phyloP scores from a whole-genome alignment of 768 basidiomycete species.

The Boletus tomentosulus region DNA sequence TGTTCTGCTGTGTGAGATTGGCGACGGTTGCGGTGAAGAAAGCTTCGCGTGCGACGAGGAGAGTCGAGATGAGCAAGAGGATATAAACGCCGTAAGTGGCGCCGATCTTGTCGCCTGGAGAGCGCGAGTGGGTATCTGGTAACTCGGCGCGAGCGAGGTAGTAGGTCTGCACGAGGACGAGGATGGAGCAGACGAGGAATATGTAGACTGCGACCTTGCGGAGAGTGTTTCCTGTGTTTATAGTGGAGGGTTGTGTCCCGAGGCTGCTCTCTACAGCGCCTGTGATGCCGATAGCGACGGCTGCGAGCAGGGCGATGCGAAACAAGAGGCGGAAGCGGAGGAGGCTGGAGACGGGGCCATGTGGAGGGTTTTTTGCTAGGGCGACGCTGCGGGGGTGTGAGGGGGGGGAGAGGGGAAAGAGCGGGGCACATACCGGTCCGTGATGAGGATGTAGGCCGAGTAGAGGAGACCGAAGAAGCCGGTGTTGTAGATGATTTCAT shows the following conservation, averaged over 20 bases:
- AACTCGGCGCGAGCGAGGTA: constrained; percentile 20
- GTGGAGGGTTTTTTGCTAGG: constrained; percentile 14
- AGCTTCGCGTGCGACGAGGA: constrained; percentile 28
- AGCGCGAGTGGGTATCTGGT: too few species aligned
- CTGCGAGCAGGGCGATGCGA: constrained; percentile 23
- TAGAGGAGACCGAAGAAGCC: constrained; percentile 32
- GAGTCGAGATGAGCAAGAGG: constrained; percentile 20
- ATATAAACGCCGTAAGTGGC: constrained; percentile 17
- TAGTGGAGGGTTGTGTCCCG: not conserved
- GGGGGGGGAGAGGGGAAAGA: not conserved
- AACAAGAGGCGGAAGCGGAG: constrained; percentile 20
- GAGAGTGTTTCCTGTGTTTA: constrained; percentile 21
- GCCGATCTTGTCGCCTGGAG: constrained; percentile 6
- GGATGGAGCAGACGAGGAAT: constrained; percentile 25
- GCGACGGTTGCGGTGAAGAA: constrained; percentile 28
- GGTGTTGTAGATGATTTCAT: constrained; percentile 31
- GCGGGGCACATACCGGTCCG: constrained; percentile 22
- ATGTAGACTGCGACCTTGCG: constrained; percentile 28
- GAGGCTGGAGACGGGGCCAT: constrained; percentile 12
- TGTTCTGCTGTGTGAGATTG: constrained; percentile 15
- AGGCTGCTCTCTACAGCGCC: constrained; percentile 16
- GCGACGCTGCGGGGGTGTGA: constrained; percentile 7
- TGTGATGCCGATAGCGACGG: constrained; percentile 27
- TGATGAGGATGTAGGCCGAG: constrained; percentile 29
- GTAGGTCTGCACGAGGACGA: constrained; percentile 17